A percentile compares a stretch with the other conserved stretches of the same genome.
Conservation (phyloP, 352 stramenopile genomes). For the Thraustotheca clavata region DNA sequence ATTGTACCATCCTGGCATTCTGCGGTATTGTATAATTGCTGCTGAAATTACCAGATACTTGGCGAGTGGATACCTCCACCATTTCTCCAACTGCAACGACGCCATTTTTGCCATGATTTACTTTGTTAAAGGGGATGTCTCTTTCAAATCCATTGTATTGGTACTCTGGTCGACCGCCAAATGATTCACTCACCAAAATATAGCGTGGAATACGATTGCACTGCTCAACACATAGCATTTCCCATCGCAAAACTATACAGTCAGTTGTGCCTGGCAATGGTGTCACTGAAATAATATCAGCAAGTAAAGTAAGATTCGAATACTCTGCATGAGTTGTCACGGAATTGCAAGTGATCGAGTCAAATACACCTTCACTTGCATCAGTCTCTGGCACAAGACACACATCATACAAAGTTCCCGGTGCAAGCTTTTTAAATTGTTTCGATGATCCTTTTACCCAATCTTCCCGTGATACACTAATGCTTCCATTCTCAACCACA, state of each 20-base stretch:
- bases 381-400: constrained; percentile 66
- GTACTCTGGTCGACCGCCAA: constrained; percentile 36
- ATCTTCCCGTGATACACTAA: constrained; percentile 62
- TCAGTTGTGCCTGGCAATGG: constrained; percentile 37
- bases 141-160: constrained; percentile 29
- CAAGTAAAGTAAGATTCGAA: constrained; percentile 53
- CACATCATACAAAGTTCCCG: constrained; percentile 62
- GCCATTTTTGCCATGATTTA: constrained; percentile 26
- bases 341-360: constrained; percentile 38
- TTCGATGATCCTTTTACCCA: constrained; percentile 43
- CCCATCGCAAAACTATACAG: constrained; percentile 32
- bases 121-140: constrained; percentile 28
- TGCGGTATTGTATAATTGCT: constrained; percentile 25
- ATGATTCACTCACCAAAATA: constrained; percentile 31
- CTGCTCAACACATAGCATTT: constrained; percentile 26
- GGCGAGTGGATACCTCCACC: no score
- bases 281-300: constrained; percentile 42
- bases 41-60: constrained; percentile 4
- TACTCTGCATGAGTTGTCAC: constrained; percentile 68
- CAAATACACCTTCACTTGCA: constrained; percentile 55
- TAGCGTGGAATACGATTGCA: constrained; percentile 46
- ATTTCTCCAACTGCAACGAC: constrained; percentile 45
- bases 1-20: constrained; percentile 38
- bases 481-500: constrained; percentile 68
- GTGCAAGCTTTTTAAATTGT: constrained; percentile 47